Evolutionary conservation across 1,284 basidiomycete species (phyloP).

Genomic region (Ganoderma resinaceum): DNA sequence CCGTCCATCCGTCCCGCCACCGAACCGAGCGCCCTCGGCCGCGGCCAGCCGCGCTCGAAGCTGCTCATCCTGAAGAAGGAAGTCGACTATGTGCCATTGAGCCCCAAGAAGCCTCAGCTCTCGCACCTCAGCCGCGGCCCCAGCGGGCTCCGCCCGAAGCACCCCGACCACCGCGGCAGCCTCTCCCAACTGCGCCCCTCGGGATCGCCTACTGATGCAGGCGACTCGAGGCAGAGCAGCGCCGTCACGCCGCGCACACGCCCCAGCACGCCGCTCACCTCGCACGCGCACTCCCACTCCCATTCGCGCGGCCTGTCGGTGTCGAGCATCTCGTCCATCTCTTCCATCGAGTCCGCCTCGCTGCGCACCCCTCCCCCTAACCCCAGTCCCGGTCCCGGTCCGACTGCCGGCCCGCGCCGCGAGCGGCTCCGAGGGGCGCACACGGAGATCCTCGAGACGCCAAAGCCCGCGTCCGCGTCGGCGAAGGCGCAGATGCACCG

Average conservation of each 20-base stretch:
- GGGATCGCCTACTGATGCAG: slow-evolving; percentile 23
- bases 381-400: neutral
- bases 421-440: neutral
- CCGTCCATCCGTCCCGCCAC: slow-evolving; percentile 12
- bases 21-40: slow-evolving; percentile 21
- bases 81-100: slow-evolving; percentile 73
- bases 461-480: slow-evolving; percentile 7
- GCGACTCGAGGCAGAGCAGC: slow-evolving; percentile 12
- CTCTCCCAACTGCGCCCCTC: slow-evolving; percentile 15
- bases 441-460: slow-evolving; percentile 18
- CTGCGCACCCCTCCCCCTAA: neutral
- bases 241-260: slow-evolving; percentile 20
- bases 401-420: neutral
- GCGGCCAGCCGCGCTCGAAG: slow-evolving; percentile 47
- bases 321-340: slow-evolving; percentile 20
- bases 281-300: neutral
- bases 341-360: slow-evolving; percentile 13
- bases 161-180: slow-evolving; percentile 18
- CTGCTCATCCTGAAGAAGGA: slow-evolving; percentile 71
- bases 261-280: neutral
- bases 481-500: slow-evolving; percentile 32
- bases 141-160: slow-evolving; percentile 36
- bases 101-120: slow-evolving; percentile 62
- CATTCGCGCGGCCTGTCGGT: slow-evolving; percentile 31
- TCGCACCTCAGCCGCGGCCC: slow-evolving; percentile 40